Percentiles rank a stretch among this genome's conserved stretches.
These are phyloP conservation scores for Fusarium redolens DNA, from an alignment of 2,329 filamentous ascomycete species.

Conservation along the genomic window DNA sequence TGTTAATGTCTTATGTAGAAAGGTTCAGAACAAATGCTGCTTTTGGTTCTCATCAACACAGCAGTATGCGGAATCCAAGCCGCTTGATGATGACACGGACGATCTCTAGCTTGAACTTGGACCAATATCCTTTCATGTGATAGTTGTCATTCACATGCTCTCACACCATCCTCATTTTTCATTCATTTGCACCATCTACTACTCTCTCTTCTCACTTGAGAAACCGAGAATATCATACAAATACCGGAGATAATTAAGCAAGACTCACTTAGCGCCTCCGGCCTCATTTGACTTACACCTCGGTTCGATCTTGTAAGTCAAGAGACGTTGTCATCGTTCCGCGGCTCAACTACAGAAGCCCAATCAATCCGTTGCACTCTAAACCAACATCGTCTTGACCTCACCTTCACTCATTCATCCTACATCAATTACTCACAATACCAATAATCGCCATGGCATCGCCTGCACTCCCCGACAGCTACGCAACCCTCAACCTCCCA, in stretches of 20 bases:
- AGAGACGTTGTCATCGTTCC: constrained; percentile 6
- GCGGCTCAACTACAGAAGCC: constrained; percentile 12
- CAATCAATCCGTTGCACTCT: constrained; percentile 17
- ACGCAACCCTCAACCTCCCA: constrained; percentile 56
- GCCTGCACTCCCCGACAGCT: constrained; percentile 49
- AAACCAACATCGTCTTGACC: constrained; percentile 11
- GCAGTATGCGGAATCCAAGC: background rate
- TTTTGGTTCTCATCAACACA: background rate
- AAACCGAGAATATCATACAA: background rate
- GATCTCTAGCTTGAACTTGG: background rate
- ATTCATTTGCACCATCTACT: background rate
- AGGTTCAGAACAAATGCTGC: background rate
- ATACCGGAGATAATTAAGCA: background rate
- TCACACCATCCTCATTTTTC: background rate
- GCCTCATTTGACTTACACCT: background rate
- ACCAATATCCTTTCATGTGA: constrained; percentile 2
- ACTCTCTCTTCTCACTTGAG: background rate
- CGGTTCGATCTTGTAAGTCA: constrained; percentile 30
- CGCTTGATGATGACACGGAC: background rate
- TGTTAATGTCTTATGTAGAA: no score
- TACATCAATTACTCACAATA: background rate
- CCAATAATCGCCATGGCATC: constrained; percentile 37
- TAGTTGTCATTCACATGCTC: background rate
- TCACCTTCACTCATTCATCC: background rate
- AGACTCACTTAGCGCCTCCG: background rate